Evolutionary conservation across 2,329 filamentous ascomycete species (phyloP).

Genomic region (Fusarium kyushuense): DNA sequence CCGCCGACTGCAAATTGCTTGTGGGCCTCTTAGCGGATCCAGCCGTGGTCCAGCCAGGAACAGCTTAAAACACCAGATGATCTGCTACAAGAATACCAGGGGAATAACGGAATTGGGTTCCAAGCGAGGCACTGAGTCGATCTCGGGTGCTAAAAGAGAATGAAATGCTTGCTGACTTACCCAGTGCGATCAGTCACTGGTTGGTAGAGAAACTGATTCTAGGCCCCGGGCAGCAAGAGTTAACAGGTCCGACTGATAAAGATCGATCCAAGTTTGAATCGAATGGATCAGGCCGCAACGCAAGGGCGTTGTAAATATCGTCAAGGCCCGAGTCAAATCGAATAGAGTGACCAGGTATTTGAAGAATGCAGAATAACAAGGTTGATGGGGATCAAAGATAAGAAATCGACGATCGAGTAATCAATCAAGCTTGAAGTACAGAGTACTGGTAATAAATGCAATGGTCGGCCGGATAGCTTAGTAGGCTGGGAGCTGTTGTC

Average conservation of each 20-base stretch:
- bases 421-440: not conserved
- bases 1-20: conserved; percentile 47
- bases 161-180: conserved; percentile 26
- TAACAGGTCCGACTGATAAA: conserved; percentile 14
- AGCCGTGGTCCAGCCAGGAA: conserved; percentile 26
- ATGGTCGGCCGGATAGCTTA: not conserved
- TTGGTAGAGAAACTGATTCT: conserved; percentile 20
- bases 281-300: conserved; percentile 39
- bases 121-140: conserved; percentile 3
- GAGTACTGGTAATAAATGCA: not conserved
- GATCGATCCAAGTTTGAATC: conserved; percentile 31
- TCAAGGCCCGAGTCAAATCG: conserved; percentile 12
- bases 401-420: conserved; percentile 10
- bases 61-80: conserved; percentile 36
- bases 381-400: not conserved
- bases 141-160: not conserved
- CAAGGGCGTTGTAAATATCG: conserved; percentile 26
- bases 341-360: conserved; percentile 7
- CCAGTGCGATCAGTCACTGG: conserved; percentile 13
- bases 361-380: not conserved
- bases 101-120: conserved; percentile 9
- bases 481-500: conserved; percentile 8
- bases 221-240: conserved; percentile 30
- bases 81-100: conserved; percentile 5
- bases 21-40: conserved; percentile 43